Percentiles rank a stretch among this genome's conserved stretches.
Evolutionary conservation across 495 filamentous ascomycete genomes (phyloP).

Genomic region (Bathelium albidoporum): DNA sequence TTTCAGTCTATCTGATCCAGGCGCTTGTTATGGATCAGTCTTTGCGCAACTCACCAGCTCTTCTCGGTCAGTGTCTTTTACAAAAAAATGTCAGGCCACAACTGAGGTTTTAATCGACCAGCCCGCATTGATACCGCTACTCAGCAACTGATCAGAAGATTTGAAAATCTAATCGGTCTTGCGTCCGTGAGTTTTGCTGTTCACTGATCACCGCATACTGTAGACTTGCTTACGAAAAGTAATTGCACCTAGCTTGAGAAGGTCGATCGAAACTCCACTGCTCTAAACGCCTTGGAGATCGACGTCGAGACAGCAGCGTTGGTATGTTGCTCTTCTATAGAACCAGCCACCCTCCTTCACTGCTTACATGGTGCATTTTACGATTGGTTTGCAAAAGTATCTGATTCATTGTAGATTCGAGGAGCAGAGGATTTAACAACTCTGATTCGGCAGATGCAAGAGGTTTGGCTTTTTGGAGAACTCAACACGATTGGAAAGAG

Average conservation of each 20-base stretch:
- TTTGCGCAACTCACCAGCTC: not conserved
- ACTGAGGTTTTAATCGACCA: not conserved
- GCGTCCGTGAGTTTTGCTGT: constrained; percentile 35
- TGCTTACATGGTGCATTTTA: too few relatives aligned
- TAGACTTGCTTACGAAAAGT: constrained; percentile 29
- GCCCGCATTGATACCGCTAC: not conserved
- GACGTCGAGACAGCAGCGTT: constrained; percentile 54
- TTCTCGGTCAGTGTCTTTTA: not conserved
- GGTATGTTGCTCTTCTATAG: too few relatives aligned
- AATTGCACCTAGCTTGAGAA: constrained; percentile 29
- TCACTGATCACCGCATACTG: constrained; percentile 4
- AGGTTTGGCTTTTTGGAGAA: constrained; percentile 65
- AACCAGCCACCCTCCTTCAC: too few relatives aligned
- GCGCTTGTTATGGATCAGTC: not conserved
- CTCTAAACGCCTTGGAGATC: constrained; percentile 51
- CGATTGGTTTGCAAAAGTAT: not conserved
- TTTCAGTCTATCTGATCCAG: not conserved
- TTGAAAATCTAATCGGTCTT: constrained; percentile 50
- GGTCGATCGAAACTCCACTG: constrained; percentile 37
- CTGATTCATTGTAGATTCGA: constrained; percentile 40
- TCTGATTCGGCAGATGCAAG: constrained; percentile 55
- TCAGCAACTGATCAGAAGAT: constrained; percentile 43
- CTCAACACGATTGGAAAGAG: constrained; percentile 48
- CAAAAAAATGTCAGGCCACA: too few relatives aligned
- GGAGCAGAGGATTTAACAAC: constrained; percentile 56